Evolutionary conservation across 805 yeast species (phyloP).

Genomic region (Ogataea nakhonphanomensis): DNA sequence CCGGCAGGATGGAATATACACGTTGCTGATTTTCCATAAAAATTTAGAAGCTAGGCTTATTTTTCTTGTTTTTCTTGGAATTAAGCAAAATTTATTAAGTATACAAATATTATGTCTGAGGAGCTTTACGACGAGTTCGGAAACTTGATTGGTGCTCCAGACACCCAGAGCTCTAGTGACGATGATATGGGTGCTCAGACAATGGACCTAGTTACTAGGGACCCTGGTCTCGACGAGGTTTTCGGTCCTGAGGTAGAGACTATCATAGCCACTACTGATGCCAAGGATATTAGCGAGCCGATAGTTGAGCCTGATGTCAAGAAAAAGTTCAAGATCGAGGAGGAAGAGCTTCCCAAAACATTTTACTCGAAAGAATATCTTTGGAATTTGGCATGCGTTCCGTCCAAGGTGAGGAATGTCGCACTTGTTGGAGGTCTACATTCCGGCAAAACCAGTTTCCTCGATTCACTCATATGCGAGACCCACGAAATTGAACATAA

Average conservation of each 20-base stretch:
- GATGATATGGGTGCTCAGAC: constrained; percentile 10
- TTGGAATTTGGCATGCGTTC: constrained; percentile 42
- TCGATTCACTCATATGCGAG: constrained; percentile 64
- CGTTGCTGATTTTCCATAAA: constrained; percentile 7
- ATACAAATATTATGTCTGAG: constrained; percentile 44
- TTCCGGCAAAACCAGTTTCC: constrained; percentile 80
- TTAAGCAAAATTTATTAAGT: background rate
- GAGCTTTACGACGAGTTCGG: constrained; percentile 83
- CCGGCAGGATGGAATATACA: constrained; percentile 17
- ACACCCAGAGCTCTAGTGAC: constrained; percentile 36
- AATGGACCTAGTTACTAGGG: constrained; percentile 20
- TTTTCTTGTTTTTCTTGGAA: background rate
- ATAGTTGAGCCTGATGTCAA: constrained; percentile 52
- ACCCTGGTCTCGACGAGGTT: constrained; percentile 37
- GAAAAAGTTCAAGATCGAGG: constrained; percentile 47
- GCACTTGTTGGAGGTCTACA: constrained; percentile 78
- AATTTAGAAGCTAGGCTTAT: background rate
- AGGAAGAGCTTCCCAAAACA: constrained; percentile 53
- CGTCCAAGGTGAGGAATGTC: constrained; percentile 68
- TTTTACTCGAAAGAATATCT: constrained; percentile 62
- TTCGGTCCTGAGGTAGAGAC: constrained; percentile 67
- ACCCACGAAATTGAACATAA: constrained; percentile 49
- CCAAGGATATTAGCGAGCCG: constrained; percentile 52
- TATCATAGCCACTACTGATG: constrained; percentile 47
- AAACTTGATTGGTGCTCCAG: constrained; percentile 54